Evolutionary conservation across 768 basidiomycete genomes (phyloP), one percentile per base, ranked within the genome.

Genomic region (Omphalotus guepiniiformis): DNA sequence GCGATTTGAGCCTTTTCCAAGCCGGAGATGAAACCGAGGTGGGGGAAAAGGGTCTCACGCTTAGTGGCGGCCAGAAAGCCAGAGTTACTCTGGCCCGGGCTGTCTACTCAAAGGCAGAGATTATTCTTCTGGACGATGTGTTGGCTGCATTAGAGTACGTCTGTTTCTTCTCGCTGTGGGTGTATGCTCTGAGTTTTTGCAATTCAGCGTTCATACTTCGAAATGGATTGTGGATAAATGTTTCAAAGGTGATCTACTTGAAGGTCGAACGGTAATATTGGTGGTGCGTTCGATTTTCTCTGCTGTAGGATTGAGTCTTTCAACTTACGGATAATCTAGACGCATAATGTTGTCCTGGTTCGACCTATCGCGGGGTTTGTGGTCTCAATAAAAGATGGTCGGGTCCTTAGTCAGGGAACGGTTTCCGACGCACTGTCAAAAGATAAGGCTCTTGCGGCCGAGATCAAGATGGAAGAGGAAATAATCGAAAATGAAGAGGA

Each of bases 141-240:
- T 27, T 47, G 16, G 46, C 63, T 90, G 11, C 46, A 12, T 28
- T 47, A 6, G 46, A 47, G 46, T 47, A 15, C 18, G 46, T 47
- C 22, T 9, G 5, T n/a, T 4, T n/a, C 6, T 40, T 40, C 19
- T 11, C 13, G 19, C 7, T 9, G 25, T 21, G 13, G 39, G 8
- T 22, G 25, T 26, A 63, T 90, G 32, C 87, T 90, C 55, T 85
- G 88, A 56, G 76, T 87, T 12, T 63, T 83, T 16, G 80, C 78
- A 8, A 4, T 63, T 84, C 21, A 85, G 46, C 58, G 84, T 82
- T 1, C 82, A 85, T 54, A 93, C 90, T 0, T 86, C 92, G 0
- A 80, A 85, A 53, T 87, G 89, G 65, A 78, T 98, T 37, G 85
- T 85, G 56, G 71, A 80, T 16, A 73, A 90, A 46, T 94, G 91